A percentile compares a stretch with the other conserved stretches of the same genome.
Evolutionary conservation across 2,329 filamentous ascomycete genomes (phyloP).

Genomic region (Alternaria brassicae): DNA sequence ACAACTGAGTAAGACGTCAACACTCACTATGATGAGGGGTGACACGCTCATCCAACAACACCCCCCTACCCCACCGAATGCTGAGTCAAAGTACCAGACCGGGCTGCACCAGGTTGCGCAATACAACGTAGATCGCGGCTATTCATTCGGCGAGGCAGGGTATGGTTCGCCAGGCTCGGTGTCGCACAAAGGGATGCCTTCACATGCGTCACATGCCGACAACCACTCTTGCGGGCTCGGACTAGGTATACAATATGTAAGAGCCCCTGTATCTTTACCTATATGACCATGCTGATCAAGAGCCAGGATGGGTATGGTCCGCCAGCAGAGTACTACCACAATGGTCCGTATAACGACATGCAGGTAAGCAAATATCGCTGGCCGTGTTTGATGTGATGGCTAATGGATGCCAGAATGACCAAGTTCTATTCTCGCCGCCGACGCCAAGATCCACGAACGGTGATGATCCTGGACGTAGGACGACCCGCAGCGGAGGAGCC

Average conservation of each 20-base stretch:
- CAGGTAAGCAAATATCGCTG: constrained; percentile 28
- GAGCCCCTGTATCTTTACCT: constrained; percentile 11
- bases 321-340: constrained; percentile 36
- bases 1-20: constrained; percentile 15
- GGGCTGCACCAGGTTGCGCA: constrained; percentile 53
- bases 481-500: constrained; percentile 46
- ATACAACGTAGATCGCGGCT: constrained; percentile 51
- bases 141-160: constrained; percentile 45
- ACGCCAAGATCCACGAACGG: constrained; percentile 54
- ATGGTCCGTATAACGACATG: constrained; percentile 34
- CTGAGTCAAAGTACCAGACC: constrained; percentile 42
- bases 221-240: constrained; percentile 32
- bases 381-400: constrained; percentile 1
- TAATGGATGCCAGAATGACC: constrained; percentile 36
- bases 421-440: constrained; percentile 48
- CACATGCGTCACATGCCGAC: constrained; percentile 37
- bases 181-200: constrained; percentile 37
- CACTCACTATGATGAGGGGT: constrained; percentile 39
- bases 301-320: constrained; percentile 44
- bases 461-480: constrained; percentile 50
- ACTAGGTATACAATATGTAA: constrained; percentile 45
- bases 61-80: constrained; percentile 47
- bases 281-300: constrained; percentile 28
- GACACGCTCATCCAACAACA: constrained; percentile 47
- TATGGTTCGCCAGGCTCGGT: constrained; percentile 42